Percentiles rank a stretch among this genome's conserved stretches.
Conservation (phyloP, 2,329 filamentous ascomycete genomes). For the Ustilaginoidea virens region DNA sequence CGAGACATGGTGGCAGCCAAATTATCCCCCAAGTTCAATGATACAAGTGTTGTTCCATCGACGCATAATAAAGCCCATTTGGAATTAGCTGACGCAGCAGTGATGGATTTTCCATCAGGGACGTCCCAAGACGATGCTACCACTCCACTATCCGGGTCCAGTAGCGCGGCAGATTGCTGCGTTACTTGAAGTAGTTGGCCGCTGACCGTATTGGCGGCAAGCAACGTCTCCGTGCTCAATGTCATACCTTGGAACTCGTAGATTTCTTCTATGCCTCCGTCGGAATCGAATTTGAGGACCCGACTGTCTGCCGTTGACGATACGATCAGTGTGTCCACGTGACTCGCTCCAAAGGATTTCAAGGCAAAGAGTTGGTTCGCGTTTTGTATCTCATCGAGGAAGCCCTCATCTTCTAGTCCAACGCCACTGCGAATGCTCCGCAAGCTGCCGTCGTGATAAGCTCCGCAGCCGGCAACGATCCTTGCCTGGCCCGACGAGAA, state of each 20-base stretch:
- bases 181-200: slow-evolving; percentile 65
- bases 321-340: slow-evolving; percentile 57
- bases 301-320: slow-evolving; percentile 76
- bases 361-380: slow-evolving; percentile 62
- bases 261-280: slow-evolving; percentile 75
- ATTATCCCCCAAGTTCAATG: slow-evolving; percentile 45
- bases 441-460: slow-evolving; percentile 74
- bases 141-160: slow-evolving; percentile 42
- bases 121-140: slow-evolving; percentile 43
- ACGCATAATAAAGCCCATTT: slow-evolving; percentile 58
- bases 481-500: slow-evolving; percentile 92
- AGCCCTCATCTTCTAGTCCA: slow-evolving; percentile 72
- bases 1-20: slow-evolving; percentile 44
- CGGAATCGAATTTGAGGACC: slow-evolving; percentile 58
- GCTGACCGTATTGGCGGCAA: slow-evolving; percentile 49
- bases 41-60: slow-evolving; percentile 56
- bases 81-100: slow-evolving; percentile 60
- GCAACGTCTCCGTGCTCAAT: slow-evolving; percentile 56
- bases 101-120: slow-evolving; percentile 43
- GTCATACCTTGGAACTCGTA: slow-evolving; percentile 57
- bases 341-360: slow-evolving; percentile 29
- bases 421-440: slow-evolving; percentile 88
- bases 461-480: slow-evolving; percentile 85
- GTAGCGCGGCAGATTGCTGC: slow-evolving; percentile 41
- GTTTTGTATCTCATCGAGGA: slow-evolving; percentile 63